Conservation (phyloP, 2,329 filamentous ascomycete species). For the Proliferodiscus dingleyae region DNA sequence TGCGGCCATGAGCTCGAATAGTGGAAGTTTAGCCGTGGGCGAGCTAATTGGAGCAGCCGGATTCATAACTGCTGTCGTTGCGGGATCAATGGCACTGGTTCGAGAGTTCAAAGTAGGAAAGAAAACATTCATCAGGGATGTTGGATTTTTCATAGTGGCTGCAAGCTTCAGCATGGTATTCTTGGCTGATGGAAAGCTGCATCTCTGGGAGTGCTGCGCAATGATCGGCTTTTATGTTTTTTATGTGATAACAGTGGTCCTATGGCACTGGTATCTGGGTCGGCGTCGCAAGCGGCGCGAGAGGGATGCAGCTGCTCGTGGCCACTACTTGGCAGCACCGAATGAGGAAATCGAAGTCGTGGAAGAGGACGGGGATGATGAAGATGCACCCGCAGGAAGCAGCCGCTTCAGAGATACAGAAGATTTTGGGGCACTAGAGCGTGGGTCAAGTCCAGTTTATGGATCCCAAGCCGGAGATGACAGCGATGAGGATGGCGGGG, state of each 20-base stretch:
- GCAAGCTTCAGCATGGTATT: slow-evolving; percentile 84
- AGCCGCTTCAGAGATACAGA: slow-evolving; percentile 27
- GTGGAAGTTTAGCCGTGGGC: slow-evolving; percentile 91
- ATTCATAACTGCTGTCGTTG: slow-evolving; percentile 95
- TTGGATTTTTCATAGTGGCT: slow-evolving; percentile 85
- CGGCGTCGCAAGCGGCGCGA: slow-evolving; percentile 55
- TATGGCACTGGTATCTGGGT: slow-evolving; percentile 83
- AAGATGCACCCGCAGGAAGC: slow-evolving; percentile 40
- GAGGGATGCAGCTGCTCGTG: slow-evolving; percentile 66
- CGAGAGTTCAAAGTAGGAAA: slow-evolving; percentile 87
- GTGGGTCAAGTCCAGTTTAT: slow-evolving; percentile 37
- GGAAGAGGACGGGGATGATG: slow-evolving; percentile 60
- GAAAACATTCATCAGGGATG: slow-evolving; percentile 85
- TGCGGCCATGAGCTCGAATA: slow-evolving; percentile 94
- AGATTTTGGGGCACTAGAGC: slow-evolving; percentile 29
- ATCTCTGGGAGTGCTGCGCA: slow-evolving; percentile 79
- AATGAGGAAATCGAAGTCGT: slow-evolving; percentile 50
- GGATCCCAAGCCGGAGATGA: slow-evolving; percentile 32
- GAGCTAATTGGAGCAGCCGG: slow-evolving; percentile 91
- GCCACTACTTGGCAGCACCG: slow-evolving; percentile 62
- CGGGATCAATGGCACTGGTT: slow-evolving; percentile 96
- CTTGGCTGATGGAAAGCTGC: slow-evolving; percentile 75
- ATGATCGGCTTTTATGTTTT: slow-evolving; percentile 93
- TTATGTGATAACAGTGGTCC: slow-evolving; percentile 83
- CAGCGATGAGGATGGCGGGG: slow-evolving; percentile 48